Base-by-base conservation (phyloP, 768 basidiomycete species). In the Podaxis sp. region DNA sequence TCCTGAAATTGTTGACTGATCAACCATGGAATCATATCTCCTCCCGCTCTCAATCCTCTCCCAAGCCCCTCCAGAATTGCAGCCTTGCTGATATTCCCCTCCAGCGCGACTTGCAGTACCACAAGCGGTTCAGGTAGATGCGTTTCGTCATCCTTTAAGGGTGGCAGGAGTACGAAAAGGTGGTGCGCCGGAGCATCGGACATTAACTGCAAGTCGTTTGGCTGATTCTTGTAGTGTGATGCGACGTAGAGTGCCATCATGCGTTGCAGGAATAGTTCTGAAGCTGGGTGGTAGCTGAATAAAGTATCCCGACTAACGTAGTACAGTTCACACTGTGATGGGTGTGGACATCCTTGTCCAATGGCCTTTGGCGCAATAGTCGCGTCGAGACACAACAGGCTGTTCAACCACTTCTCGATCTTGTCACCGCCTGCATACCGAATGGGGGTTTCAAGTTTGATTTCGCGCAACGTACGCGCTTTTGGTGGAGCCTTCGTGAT, bases 211-310 rank as follows among this genome's bases (percentile, higher is more conserved):
- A 99, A 82, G 73, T 99, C 97, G 72, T 99, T 99, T 20, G 97
- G 97, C 71, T 96, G 93, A 75, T 99, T 99, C 77, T 99, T 99
- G 80, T 99, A 99, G 73, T 99, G 97, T 56, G 90, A 91, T 0
- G 97, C 93, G 56, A 99, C 96, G 74, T 98, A 99, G 1, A 99
- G 82, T 17, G 93, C 89, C 95, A 98, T 97, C 90, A 99, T 95
- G 38, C 96, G 87, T 75, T 99, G 97, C 30, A 99, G 83, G 80
- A 99, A 99, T 36, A 93, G 83, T 74, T 99, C 97, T n/a, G 91
- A 93, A 7, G 96, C 97, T 2, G 96, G 94, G 72, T 99, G 95
- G 77, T 90, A 99, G 67, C 91, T 94, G 82, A 99, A 99, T 33
- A 99, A 80, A 0, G 97, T 97, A 73, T 99, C 97, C 52, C 97